Conservation (phyloP, 371 early-diverging fungal genomes). For the Mucor irregularis region DNA sequence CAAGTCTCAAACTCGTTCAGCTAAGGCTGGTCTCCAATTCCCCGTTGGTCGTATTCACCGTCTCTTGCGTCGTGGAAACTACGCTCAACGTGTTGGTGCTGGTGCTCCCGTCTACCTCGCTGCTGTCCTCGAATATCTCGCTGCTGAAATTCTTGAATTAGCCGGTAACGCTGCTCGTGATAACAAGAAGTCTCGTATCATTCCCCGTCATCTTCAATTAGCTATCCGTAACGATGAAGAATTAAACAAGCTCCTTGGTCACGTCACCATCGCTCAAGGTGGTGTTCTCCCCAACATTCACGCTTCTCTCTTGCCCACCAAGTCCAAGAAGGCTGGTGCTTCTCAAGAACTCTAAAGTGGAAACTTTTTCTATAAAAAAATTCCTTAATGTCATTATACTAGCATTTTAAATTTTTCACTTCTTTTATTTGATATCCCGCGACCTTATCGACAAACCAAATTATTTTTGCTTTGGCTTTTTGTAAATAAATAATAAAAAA, state of each 20-base stretch:
- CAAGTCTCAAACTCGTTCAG: slow-evolving; percentile 69
- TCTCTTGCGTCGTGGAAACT: slow-evolving; percentile 91
- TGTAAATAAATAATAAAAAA: slow-evolving; percentile 20
- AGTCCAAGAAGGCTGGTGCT: slow-evolving; percentile 63
- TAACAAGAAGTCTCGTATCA: slow-evolving; percentile 93
- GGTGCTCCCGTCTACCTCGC: slow-evolving; percentile 93
- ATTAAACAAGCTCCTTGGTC: slow-evolving; percentile 89
- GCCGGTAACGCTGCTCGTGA: slow-evolving; percentile 94
- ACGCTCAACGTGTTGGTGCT: slow-evolving; percentile 90
- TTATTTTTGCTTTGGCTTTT: slow-evolving; percentile 14
- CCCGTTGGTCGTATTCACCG: slow-evolving; percentile 97
- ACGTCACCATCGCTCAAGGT: slow-evolving; percentile 83
- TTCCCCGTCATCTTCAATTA: slow-evolving; percentile 83
- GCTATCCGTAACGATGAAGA: slow-evolving; percentile 96
- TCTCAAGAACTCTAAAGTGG: slow-evolving; percentile 37
- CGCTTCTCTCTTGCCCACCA: slow-evolving; percentile 65
- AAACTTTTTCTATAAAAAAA: slow-evolving; percentile 9
- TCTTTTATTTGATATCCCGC: slow-evolving; percentile 20
- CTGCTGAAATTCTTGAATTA: slow-evolving; percentile 93
- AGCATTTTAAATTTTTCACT: slow-evolving; percentile 6
- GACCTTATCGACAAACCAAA: slow-evolving; percentile 7
- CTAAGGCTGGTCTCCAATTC: slow-evolving; percentile 91
- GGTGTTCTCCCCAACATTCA: slow-evolving; percentile 87
- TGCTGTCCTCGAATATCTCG: slow-evolving; percentile 92
- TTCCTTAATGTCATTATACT: slow-evolving; percentile 11